Evolutionary conservation across 108 stramenopile genomes (phyloP).

Genomic region (Fistulifera pelliculosa): DNA sequence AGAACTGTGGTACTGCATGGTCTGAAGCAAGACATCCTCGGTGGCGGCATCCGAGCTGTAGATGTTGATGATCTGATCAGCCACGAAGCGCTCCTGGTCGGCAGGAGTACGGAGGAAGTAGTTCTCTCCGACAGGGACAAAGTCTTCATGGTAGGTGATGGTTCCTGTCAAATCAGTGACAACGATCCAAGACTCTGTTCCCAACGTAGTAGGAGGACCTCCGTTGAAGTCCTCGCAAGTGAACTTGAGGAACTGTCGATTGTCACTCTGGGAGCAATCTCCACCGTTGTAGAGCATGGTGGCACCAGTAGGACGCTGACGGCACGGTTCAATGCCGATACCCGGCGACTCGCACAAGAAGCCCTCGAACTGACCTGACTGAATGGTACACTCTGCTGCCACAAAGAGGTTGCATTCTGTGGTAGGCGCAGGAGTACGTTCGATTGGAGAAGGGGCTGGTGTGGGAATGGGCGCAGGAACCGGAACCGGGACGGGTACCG

Average conservation of each 20-base stretch:
- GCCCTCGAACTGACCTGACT: background rate
- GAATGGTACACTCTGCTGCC: background rate
- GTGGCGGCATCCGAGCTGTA: background rate
- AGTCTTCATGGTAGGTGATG: background rate
- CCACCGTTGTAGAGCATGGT: conserved; percentile 1
- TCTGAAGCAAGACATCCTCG: conserved; percentile 2
- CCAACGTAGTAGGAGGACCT: background rate
- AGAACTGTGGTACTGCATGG: conserved; percentile 1
- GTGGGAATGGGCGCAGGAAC: too few species aligned
- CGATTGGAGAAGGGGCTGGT: too few species aligned
- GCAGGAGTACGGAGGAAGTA: background rate
- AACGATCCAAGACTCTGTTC: conserved; percentile 2
- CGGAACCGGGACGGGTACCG: too few species aligned
- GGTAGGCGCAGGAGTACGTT: too few species aligned
- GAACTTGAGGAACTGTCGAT: background rate
- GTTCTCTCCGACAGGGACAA: background rate
- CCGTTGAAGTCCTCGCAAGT: background rate
- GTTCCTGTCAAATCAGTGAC: background rate
- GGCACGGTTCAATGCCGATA: background rate
- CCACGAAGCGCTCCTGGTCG: background rate
- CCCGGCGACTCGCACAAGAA: background rate
- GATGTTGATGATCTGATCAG: background rate
- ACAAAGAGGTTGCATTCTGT: too few species aligned
- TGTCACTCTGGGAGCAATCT: conserved; percentile 2
- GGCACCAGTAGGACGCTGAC: background rate